Evolutionary conservation across 164 flowering plant species (phyloP).

Genomic region (Saururus chinensis): DNA sequence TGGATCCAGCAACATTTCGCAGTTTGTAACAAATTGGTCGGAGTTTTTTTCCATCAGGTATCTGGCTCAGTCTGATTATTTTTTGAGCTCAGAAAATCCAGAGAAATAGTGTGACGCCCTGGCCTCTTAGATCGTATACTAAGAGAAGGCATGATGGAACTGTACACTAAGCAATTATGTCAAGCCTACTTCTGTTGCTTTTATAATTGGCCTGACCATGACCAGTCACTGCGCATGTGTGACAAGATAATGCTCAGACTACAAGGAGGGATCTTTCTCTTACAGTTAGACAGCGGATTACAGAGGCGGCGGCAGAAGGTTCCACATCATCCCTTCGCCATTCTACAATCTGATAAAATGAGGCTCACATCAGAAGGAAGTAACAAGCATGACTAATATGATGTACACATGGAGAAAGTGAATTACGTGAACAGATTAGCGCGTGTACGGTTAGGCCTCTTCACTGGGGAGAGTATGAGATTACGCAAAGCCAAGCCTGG

Average conservation of each 20-base stretch:
- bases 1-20: too few relatives aligned
- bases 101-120: too few relatives aligned
- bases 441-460: constrained; percentile 80
- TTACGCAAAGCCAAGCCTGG: constrained; percentile 74
- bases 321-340: neutral
- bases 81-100: too few relatives aligned
- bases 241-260: too few relatives aligned
- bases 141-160: too few relatives aligned
- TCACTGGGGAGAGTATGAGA: constrained; percentile 81
- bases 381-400: neutral
- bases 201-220: neutral
- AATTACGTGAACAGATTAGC: constrained; percentile 65
- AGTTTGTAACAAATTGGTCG: too few relatives aligned
- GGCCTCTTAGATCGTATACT: too few relatives aligned
- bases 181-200: too few relatives aligned
- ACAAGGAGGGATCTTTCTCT: neutral
- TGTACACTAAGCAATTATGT: too few relatives aligned
- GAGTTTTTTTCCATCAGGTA: too few relatives aligned
- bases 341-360: neutral
- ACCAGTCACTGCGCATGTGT: neutral
- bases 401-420: neutral
- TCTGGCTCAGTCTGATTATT: too few relatives aligned
- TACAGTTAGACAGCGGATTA: neutral
- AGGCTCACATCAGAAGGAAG: neutral
- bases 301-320: neutral